Conservation (phyloP, 805 yeast genomes). For the Pichia manshurica region DNA sequence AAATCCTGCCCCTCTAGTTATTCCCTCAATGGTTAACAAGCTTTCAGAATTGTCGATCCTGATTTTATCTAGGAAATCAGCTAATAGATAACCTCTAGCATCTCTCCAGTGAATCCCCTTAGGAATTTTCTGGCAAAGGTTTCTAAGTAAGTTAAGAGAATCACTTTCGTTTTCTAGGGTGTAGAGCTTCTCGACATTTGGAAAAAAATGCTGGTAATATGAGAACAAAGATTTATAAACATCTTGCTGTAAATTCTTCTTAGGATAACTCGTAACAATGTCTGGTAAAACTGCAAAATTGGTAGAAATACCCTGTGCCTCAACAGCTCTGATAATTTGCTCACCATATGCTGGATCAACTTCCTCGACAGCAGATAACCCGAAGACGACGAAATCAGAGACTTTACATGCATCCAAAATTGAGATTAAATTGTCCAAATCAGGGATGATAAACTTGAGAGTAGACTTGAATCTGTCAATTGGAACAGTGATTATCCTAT, state of each 20-base stretch:
- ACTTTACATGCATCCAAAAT: conserved; percentile 82
- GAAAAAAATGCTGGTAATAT: conserved; percentile 70
- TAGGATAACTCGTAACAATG: conserved; percentile 58
- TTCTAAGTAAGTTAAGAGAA: conserved; percentile 64
- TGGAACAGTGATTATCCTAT: conserved; percentile 47
- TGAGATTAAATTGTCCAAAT: conserved; percentile 56
- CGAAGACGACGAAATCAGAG: conserved; percentile 85
- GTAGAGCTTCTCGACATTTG: conserved; percentile 72
- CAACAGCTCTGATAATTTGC: conserved; percentile 79
- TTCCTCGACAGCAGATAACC: conserved; percentile 81
- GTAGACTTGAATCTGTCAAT: conserved; percentile 68
- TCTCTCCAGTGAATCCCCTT: conserved; percentile 88
- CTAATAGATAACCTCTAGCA: conserved; percentile 79
- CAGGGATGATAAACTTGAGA: conserved; percentile 69
- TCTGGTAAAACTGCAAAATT: conserved; percentile 76
- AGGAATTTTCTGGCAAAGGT: conserved; percentile 81
- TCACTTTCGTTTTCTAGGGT: conserved; percentile 66
- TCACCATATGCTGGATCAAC: conserved; percentile 80
- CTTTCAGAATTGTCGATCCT: conserved; percentile 29
- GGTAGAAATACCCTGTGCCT: conserved; percentile 87
- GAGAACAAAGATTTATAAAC: conserved; percentile 58
- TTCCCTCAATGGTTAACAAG: conserved; percentile 63
- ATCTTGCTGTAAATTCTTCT: conserved; percentile 71
- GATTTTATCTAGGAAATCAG: conserved; percentile 46
- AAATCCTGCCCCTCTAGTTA: conserved; percentile 82